Evolutionary conservation across 2,329 filamentous ascomycete genomes (phyloP), one percentile per base, ranked within the genome.

Genomic region (Nothophaeocryptopus gaeumannii): DNA sequence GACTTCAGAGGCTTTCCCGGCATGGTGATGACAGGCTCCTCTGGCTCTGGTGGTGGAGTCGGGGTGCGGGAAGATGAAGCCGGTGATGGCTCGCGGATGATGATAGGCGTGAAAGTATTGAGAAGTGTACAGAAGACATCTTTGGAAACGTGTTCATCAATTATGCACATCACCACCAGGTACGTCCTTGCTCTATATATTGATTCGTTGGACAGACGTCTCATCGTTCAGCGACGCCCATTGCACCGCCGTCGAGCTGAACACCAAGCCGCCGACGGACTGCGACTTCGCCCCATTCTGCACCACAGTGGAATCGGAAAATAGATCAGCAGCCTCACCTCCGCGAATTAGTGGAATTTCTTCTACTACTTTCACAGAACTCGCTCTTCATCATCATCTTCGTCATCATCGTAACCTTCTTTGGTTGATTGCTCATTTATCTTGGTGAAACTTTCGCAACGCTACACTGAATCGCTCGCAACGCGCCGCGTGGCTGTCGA

Each of bases 201-300:
- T 46, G 44, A 44, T 46, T 32, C 43, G 39, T 35, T 14, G 26
- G 16, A 39, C 43, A 37, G 43, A 42, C 46, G 49, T 32, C 29
- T n/a, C n/a, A n/a, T n/a, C n/a, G n/a, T n/a, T n/a, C n/a, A n/a
- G n/a, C n/a, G n/a, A n/a, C n/a, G n/a, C n/a, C n/a, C n/a, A 43
- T 35, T 14, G 26, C 32, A 39, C 43, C 43, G 43, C 49, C 46
- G 49, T 32, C 29, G 26, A 42, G 38, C 45, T 13, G 36, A 15
- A 35, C 8, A 12, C 32, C 26, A 29, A 48, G 33, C 32, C 32
- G 43, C 15, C 31, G 13, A 15, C 42, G 38, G 32, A 26, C 20
- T 26, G 37, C 32, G 40, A 45, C 50, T 47, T 35, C 38, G 45
- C 50, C 36, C 29, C 50, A 37, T 52, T 39, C 50, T 48, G 43